Evolutionary conservation across 495 filamentous ascomycete species (phyloP), one percentile per base, ranked within the genome.

Genomic region (Thozetella sp.): DNA sequence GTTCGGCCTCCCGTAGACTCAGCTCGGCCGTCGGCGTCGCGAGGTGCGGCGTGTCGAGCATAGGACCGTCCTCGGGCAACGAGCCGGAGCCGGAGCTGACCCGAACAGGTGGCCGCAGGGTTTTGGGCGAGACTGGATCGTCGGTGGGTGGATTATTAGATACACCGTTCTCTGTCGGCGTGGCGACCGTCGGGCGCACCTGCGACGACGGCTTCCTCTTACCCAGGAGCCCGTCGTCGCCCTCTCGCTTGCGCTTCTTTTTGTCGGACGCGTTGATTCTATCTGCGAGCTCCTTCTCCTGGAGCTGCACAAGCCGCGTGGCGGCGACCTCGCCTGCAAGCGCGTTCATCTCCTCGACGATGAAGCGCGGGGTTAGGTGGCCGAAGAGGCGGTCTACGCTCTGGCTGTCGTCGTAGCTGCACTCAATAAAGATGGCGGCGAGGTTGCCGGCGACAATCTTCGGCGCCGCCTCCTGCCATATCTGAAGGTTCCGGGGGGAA

Each of bases 401-500:
- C 61, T 90, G 87, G 9, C 80, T 80, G 66, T 97, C 87, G 61
- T 90, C 90, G 70, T 92, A 99, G 26, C 90, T 94, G 70, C 95
- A 98, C 79, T 99, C 95, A 64, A 99, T 97, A 67, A 97, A 92
- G 6, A 99, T 88, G 11, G 89, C 93, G 1, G 79, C 77, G 1
- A 99, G 80, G 12, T 80, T 75, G 1, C 90, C 90, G 1, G 76
- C 69, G 2, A 77, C 86, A 22, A 98, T 85, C 65, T 95, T 96
- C 11, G 87, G 88, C 0, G 93, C 96, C 1, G 94, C 93, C 63
- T 92, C 87, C 50, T 80, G 78, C 95, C 95, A 99, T 12, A 98
- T 86, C 11, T 75, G 78, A 30, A 73, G 76, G 62, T 92, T 99
- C 26, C 92, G 87, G n/a, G 93, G 91, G 2, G 84, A 86, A 2